Evolutionary conservation across 176 grass and related monocot genomes (phyloP).

Genomic region (Coix lacrymajobi): DNA sequence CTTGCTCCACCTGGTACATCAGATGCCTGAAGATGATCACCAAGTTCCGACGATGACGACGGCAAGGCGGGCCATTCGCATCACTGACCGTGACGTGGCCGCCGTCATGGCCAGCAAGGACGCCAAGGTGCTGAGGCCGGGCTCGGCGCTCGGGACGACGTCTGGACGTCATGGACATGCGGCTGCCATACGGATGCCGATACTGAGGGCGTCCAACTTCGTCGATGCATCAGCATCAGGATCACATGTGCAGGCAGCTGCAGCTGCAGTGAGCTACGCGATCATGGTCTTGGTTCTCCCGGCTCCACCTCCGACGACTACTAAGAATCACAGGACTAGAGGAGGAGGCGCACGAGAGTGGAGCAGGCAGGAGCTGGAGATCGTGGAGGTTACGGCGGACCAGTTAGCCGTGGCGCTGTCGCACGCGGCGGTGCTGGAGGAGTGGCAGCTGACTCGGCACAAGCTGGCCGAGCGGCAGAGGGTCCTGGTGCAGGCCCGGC

Average conservation of each 20-base stretch:
- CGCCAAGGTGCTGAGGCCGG: slow-evolving; percentile 42
- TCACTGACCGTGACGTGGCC: slow-evolving; percentile 43
- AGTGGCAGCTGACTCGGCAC: slow-evolving; percentile 9
- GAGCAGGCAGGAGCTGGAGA: slow-evolving; percentile 3
- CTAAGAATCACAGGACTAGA: neutral
- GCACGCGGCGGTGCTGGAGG: neutral
- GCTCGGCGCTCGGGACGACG: slow-evolving; percentile 28
- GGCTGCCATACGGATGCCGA: slow-evolving; percentile 57
- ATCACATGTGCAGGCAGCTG: neutral
- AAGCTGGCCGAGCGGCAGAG: neutral
- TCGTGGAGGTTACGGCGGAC: neutral
- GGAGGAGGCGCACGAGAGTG: neutral
- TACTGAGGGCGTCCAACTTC: slow-evolving; percentile 35
- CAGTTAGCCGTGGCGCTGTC: slow-evolving; percentile 9
- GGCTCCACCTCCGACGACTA: neutral
- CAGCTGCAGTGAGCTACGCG: neutral
- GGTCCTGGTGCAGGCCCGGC: neutral
- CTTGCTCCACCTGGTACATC: slow-evolving; percentile 42
- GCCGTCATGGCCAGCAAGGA: slow-evolving; percentile 37
- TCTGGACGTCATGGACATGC: neutral
- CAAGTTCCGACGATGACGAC: neutral
- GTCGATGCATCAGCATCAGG: neutral
- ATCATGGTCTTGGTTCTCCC: neutral
- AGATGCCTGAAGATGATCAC: slow-evolving; percentile 6
- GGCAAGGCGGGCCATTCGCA: neutral